A percentile compares a stretch with the other conserved stretches of the same genome.
Evolutionary conservation across 352 stramenopile genomes (phyloP).

Genomic region (Pythium oligandrum): DNA sequence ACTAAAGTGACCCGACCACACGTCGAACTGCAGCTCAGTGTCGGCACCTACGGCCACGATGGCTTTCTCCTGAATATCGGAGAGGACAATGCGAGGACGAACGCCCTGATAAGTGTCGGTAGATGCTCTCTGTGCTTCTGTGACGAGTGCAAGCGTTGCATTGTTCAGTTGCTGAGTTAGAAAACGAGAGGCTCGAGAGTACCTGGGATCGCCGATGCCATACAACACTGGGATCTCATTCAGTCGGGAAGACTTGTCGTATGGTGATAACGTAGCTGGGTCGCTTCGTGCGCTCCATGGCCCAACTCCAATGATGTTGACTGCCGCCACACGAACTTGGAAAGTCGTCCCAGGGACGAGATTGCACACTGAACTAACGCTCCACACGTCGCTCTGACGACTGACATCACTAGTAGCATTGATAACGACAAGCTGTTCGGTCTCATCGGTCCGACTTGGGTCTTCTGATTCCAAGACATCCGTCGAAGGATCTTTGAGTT

Average conservation of each 20-base stretch:
- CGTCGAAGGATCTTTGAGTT: slow-evolving; percentile 5
- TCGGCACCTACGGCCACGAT: slow-evolving; percentile 5
- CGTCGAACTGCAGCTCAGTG: slow-evolving; percentile 31
- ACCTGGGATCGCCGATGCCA: slow-evolving; percentile 42
- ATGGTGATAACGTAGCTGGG: slow-evolving; percentile 11
- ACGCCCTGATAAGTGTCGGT: too few species aligned
- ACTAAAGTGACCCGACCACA: slow-evolving; percentile 69
- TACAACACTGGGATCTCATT: slow-evolving; percentile 32
- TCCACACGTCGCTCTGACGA: slow-evolving; percentile 16
- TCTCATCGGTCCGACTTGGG: neutral
- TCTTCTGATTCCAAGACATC: too few species aligned
- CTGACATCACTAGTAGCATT: slow-evolving; percentile 2
- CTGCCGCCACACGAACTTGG: slow-evolving; percentile 54
- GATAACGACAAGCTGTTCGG: slow-evolving; percentile 1
- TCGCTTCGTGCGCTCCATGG: slow-evolving; percentile 43
- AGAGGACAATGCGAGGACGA: slow-evolving; percentile 26
- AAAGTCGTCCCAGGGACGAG: slow-evolving; percentile 38
- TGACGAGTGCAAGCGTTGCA: neutral
- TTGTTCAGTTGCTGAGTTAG: neutral
- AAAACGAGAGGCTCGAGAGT: slow-evolving; percentile 11
- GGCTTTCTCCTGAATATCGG: slow-evolving; percentile 47
- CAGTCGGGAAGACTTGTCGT: neutral
- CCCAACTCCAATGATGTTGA: slow-evolving; percentile 55
- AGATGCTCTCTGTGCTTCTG: neutral
- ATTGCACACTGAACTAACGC: slow-evolving; percentile 34